Base-by-base conservation (phyloP, 306 rosid species). In the Trifolium dubium region DNA sequence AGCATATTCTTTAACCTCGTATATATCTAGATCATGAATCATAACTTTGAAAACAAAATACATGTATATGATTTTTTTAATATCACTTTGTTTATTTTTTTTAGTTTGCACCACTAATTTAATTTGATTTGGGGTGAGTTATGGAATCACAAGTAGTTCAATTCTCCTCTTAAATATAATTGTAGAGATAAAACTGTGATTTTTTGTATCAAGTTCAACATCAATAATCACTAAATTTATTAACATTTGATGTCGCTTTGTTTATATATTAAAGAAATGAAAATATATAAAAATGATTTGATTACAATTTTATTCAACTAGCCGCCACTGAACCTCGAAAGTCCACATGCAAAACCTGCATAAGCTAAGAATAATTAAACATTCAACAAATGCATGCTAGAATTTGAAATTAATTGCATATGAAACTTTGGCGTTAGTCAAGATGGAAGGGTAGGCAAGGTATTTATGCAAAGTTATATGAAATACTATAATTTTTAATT, bases 251-350 rank as follows among this genome's bases (percentile, higher is more conserved):
- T 23, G 23, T 23, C 23, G 1, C 23, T 23, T 23, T 23, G 23
- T 23, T 23, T 23, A 23, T 23, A 0, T 23, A 23, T 1, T 23
- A 23, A 23, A 23, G 23, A 1, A 23, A 23, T 23, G 23, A 23
- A 23, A 23, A 23, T 23, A 23, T 23, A n/a, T 23, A 23, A 23
- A 5, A n/a, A 49, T 6, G 15, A 50, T 68, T 73, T 32, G 15
- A 41, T 14, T 5, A 77, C 29, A 68, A 43, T 39, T 49, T 51
- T 68, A 73, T 77, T 77, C 79, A 73, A 62, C 5, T 2, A 78
- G 86, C 86, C 81, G 81, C 85, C 81, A 18, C 15, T 18, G 67
- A 49, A 75, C 56, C 56, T 80, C 75, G 74, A 69, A 13, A 75
- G 77, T 80, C 80, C 69, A 75, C 77, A 69, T 80, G 77, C 72